Conservation (phyloP, 805 yeast species). For the Debaryomyces hansenii region DNA sequence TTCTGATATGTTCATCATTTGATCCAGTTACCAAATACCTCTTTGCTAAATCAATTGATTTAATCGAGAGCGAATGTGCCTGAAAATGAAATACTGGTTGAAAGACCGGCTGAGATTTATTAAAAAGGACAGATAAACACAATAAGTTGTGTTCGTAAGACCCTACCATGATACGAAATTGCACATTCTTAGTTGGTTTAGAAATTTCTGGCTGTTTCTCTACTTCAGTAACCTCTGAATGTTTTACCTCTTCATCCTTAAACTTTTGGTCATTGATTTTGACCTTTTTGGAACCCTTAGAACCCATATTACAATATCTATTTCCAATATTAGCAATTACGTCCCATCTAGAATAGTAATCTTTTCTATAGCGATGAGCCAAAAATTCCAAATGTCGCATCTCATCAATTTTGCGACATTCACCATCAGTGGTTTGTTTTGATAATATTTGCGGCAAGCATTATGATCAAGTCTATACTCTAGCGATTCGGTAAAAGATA, state of each 20-base stretch:
- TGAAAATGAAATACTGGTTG: slow-evolving; percentile 95
- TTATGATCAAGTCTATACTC: neutral
- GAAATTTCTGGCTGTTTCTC: neutral
- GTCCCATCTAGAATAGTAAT: neutral
- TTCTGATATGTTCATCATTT: slow-evolving; percentile 92
- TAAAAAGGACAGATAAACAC: slow-evolving; percentile 75
- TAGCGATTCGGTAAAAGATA: neutral
- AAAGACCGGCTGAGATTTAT: slow-evolving; percentile 60
- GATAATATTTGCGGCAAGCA: slow-evolving; percentile 4
- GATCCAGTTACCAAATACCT: slow-evolving; percentile 91
- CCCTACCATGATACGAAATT: slow-evolving; percentile 85
- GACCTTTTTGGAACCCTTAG: neutral
- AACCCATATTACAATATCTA: neutral
- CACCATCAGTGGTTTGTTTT: neutral
- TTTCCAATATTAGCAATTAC: neutral
- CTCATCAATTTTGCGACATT: slow-evolving; percentile 1
- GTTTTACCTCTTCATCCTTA: slow-evolving; percentile 1
- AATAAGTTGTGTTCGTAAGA: slow-evolving; percentile 92
- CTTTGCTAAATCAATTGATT: slow-evolving; percentile 77
- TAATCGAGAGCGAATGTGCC: slow-evolving; percentile 87
- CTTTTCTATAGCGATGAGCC: neutral
- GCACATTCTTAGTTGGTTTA: slow-evolving; percentile 15
- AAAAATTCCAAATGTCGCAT: slow-evolving; percentile 1
- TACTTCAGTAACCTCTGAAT: slow-evolving; percentile 6
- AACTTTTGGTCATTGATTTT: neutral